Percentiles rank a stretch among this genome's conserved stretches.
Conservation (phyloP, 1,284 basidiomycete species). For the Sporisorium exsertum region DNA sequence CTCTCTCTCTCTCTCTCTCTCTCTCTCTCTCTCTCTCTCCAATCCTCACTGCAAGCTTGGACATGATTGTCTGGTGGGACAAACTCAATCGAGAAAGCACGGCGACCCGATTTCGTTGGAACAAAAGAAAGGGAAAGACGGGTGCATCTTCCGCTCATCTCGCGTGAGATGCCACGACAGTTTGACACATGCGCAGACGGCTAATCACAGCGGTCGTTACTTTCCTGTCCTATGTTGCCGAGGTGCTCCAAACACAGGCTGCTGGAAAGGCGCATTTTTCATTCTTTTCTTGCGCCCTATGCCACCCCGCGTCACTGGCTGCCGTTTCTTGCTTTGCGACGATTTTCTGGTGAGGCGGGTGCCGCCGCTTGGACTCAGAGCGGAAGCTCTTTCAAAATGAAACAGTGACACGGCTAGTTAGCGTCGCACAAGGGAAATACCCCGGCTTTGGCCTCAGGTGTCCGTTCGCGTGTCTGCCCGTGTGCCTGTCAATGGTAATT, state of each 20-base stretch:
- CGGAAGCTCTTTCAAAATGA: background rate
- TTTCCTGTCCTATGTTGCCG: too few species aligned
- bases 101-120: too few species aligned
- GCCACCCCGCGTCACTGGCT: background rate
- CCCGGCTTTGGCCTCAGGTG: slow-evolving; percentile 10
- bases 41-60: too few species aligned
- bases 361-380: too few species aligned
- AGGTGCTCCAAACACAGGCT: too few species aligned
- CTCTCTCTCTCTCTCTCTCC: too few species aligned
- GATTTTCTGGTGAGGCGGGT: background rate
- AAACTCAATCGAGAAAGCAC: background rate
- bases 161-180: background rate
- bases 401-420: too few species aligned
- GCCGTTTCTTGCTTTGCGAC: background rate
- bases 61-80: background rate
- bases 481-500: background rate
- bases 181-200: background rate
- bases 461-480: background rate
- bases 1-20: too few species aligned
- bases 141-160: background rate
- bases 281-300: background rate
- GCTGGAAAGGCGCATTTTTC: background rate
- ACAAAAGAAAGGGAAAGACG: background rate
- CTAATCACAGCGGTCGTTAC: background rate
- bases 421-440: background rate